Evolutionary conservation across 1,139 yeast species (phyloP).

Genomic region (Saccharomyces hybrid): DNA sequence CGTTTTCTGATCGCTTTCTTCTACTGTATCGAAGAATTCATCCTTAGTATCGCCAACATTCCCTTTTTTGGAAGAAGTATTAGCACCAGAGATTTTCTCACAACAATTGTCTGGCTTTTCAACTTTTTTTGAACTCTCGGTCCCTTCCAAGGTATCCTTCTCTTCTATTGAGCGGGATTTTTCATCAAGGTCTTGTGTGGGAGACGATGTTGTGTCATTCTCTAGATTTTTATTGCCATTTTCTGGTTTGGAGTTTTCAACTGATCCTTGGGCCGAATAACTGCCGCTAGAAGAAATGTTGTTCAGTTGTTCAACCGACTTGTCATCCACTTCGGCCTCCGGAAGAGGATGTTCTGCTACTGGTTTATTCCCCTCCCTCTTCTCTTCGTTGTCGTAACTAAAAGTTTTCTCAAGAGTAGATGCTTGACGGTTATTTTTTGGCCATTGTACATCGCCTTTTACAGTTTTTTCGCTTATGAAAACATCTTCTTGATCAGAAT

Average conservation of each 20-base stretch:
- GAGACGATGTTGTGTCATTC: background rate
- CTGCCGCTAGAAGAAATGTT: background rate
- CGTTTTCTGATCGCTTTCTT: background rate
- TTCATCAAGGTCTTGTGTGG: slow-evolving; percentile 1
- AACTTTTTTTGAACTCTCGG: background rate
- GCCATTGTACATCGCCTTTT: background rate
- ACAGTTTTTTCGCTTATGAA: background rate
- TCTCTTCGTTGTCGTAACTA: background rate
- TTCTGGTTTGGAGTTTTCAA: slow-evolving; percentile 1
- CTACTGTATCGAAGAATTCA: background rate
- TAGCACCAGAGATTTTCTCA: background rate
- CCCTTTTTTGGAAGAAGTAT: background rate
- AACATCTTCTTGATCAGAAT: background rate
- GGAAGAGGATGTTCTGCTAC: background rate
- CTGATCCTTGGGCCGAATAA: background rate
- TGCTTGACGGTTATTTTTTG: background rate
- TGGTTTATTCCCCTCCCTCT: background rate
- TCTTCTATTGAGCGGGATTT: slow-evolving; percentile 2
- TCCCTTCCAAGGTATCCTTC: background rate
- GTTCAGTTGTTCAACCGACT: background rate
- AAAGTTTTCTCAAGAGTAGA: background rate
- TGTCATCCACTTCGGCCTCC: background rate
- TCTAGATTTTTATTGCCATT: background rate
- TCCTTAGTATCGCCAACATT: background rate
- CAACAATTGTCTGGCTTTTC: background rate